Base-by-base conservation (phyloP, 352 stramenopile genomes). In the Phytophthora fragariae region DNA sequence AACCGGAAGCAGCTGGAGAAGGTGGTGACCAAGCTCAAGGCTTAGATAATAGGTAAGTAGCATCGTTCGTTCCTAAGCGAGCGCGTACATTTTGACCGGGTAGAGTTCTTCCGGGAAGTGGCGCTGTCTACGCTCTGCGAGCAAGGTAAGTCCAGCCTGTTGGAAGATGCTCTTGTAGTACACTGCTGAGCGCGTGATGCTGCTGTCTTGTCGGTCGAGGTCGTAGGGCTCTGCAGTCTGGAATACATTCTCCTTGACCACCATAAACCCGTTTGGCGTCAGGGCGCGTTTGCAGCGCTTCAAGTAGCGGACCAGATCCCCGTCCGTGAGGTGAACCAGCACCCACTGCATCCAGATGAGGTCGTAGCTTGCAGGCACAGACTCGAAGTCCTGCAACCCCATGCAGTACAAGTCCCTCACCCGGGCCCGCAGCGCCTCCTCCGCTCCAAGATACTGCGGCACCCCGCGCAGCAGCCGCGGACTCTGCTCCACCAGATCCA, bases 311-410 rank as follows among this genome's bases (percentile, higher is more conserved):
- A 99, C 87, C 37, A 98, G 93, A 78, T 99, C 97, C 15, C 94
- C 71, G 79, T 99, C 97, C 2, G 94, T 99, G 37, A 99, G 80
- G 79, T 99, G 97, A 39, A 92, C 90, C 15, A 98, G 86, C 52
- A 98, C 93, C 97, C 97, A 99, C 80, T 99, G 97, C 69, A 99
- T 92, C 96, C 97, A 99, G 69, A 99, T 94, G 57, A 99, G 83
- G 80, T 98, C 93, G 84, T 99, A 99, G 44, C 73, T 92, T 7
- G 67, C 72, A 33, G 76, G 31, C 12, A 61, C 41, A 3, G 93
- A 92, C 11, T 91, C 74, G 68, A 98, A 98, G 49, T 98, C 91
- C 72, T 99, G 95, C 72, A 99, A 80, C 7, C 93, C 96, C 63
- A 93, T 89, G 75, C 94, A 98, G 73, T 97, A 94, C 24, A 92